Evolutionary conservation across 2,329 filamentous ascomycete species (phyloP), one percentile per base, ranked within the genome.

Genomic region (Cercospora sp.): DNA sequence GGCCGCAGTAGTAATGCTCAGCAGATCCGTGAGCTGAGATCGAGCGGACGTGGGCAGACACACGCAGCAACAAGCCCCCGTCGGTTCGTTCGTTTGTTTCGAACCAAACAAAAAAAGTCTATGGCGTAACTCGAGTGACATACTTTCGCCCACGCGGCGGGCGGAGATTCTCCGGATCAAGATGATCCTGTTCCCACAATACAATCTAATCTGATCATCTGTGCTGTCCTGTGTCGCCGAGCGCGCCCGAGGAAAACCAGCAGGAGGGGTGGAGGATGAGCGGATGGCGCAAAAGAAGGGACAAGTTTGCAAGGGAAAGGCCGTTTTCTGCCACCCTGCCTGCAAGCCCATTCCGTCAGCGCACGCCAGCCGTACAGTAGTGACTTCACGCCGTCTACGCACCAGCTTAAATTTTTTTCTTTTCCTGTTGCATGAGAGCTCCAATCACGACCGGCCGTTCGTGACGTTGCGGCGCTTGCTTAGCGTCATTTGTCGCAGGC

Each of bases 191-290:
- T n/a, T 58, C 16, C 13, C 53, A 30, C 30, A 9, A n/a, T 58
- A 36, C n/a, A 39, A 66, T 61, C 58, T 66, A 61, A 66, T 66
- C 64, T 33, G 64, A 66, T 66, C 64, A 66, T 66, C 64, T 57
- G 58, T 36, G 45, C 57, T 26, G 30, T 18, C 26, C n/a, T 5
- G 45, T 26, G 45, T 26, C 20, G 45, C 45, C 45, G 45, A 51
- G 45, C 45, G 18, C 18, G 18, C 18, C 45, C 45, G 18, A 51
- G 45, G 18, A 23, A 51, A 12, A 1, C 20, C 18, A 42, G 36
- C 36, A n/a, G 36, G 16, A 42, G 16, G 45, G 45, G 39, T n/a
- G 16, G 39, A 26, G 20, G 45, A 23, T 13, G 18, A 51, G 10
- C 18, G 2, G 45, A 51, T 51, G 45, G 45, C 45, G 45, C 10